Percentiles rank a stretch among this genome's conserved stretches.
These are phyloP conservation scores for Triticum timopheevii DNA, from an alignment of 176 grass and related monocot species.

Conservation along the genomic window DNA sequence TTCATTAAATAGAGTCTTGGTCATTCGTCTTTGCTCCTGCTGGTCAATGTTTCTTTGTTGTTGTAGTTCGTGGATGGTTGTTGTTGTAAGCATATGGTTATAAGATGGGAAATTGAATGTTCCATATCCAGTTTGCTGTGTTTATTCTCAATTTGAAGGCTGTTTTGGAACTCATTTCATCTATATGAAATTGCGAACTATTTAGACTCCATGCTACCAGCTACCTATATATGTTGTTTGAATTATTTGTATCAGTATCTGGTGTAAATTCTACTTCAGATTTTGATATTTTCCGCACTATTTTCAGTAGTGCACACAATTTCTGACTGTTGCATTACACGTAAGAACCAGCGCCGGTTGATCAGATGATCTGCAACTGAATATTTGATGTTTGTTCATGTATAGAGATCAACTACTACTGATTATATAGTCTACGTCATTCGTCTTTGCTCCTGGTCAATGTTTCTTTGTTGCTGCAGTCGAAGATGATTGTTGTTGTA, in stretches of 20 bases:
- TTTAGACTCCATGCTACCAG: too few species aligned
- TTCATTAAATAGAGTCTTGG: neutral
- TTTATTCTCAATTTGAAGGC: too few species aligned
- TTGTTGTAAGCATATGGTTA: too few species aligned
- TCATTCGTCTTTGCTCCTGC: neutral
- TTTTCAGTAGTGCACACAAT: too few species aligned
- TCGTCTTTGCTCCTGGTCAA: neutral
- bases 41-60: neutral
- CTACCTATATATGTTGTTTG: neutral
- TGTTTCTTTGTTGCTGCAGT: neutral
- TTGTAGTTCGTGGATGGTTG: neutral
- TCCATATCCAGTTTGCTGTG: too few species aligned
- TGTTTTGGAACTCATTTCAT: too few species aligned
- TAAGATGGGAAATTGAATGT: too few species aligned
- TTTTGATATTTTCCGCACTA: neutral
- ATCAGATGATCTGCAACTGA: too few species aligned
- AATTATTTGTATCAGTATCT: neutral
- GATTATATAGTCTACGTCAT: too few species aligned
- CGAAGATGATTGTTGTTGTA: neutral
- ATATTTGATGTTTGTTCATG: too few species aligned
- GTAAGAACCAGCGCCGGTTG: neutral
- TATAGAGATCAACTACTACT: too few species aligned
- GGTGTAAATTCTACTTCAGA: neutral
- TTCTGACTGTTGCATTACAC: neutral
- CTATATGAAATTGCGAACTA: too few species aligned